These are phyloP conservation scores for Mortierella sp. DNA, from an alignment of 371 early-diverging fungal species.

Conservation along the genomic window DNA sequence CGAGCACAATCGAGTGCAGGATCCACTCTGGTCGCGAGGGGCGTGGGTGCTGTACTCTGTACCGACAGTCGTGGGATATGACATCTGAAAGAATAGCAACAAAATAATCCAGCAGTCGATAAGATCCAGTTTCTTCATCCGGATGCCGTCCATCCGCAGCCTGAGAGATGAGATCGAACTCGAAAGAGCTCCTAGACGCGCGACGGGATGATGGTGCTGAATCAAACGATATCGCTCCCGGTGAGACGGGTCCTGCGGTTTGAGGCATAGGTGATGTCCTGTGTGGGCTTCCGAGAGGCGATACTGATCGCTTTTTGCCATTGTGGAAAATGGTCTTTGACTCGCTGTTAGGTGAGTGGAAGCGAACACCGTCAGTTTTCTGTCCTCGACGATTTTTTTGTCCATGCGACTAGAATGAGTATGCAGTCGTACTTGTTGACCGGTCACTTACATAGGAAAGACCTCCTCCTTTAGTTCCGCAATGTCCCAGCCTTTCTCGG, in stretches of 20 bases:
- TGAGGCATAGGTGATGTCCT: conserved; percentile 9
- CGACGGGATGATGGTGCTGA: conserved; percentile 29
- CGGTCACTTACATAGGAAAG: conserved; percentile 28
- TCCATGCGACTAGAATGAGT: not conserved
- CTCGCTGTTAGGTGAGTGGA: conserved; percentile 2
- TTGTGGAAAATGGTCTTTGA: conserved; percentile 12
- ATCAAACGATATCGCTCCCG: conserved; percentile 26
- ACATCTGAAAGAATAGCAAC: conserved; percentile 60
- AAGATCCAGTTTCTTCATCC: conserved; percentile 34
- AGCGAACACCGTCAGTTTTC: not conserved
- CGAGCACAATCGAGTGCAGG: conserved; percentile 63
- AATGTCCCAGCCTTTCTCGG: conserved; percentile 39
- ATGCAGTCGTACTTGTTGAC: not conserved
- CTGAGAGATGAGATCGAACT: conserved; percentile 26
- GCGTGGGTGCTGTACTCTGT: conserved; percentile 59
- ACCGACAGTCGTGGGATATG: conserved; percentile 67
- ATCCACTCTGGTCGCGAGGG: conserved; percentile 67
- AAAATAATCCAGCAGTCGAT: conserved; percentile 46
- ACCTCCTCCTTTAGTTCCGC: conserved; percentile 42
- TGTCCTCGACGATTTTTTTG: too few relatives aligned
- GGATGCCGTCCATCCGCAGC: conserved; percentile 18
- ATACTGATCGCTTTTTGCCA: conserved; percentile 33
- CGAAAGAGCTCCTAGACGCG: conserved; percentile 29
- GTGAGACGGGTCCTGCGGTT: conserved; percentile 20
- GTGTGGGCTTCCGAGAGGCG: conserved; percentile 32